These are phyloP conservation scores for Mastigamoeba balamuthi DNA, from an alignment of 78 protist species.

Conservation along the genomic window DNA sequence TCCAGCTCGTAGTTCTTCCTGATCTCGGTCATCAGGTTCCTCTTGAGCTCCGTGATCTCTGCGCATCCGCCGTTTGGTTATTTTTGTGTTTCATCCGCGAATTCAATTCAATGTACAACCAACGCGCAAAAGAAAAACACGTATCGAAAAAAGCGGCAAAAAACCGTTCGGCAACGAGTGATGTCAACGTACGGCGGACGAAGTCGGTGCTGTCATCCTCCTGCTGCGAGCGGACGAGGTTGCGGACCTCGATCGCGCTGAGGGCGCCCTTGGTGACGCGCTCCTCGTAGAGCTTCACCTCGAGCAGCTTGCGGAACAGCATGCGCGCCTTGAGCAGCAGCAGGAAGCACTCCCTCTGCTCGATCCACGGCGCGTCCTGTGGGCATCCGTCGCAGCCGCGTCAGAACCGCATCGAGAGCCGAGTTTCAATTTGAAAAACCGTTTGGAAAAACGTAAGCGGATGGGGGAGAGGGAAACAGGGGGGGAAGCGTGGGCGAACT, in stretches of 20 bases:
- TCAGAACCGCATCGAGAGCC: too few species aligned
- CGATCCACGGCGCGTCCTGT: slow-evolving; percentile 25
- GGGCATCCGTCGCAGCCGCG: too few species aligned
- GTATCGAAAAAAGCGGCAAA: neutral
- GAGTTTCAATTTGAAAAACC: too few species aligned
- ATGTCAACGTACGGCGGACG: neutral
- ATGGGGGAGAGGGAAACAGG: too few species aligned
- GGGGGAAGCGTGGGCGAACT: too few species aligned
- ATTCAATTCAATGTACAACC: neutral
- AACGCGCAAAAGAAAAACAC: neutral
- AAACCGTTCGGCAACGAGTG: neutral
- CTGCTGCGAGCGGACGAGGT: slow-evolving; percentile 21
- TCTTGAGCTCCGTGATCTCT: slow-evolving; percentile 45
- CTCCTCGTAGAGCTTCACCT: slow-evolving; percentile 51
- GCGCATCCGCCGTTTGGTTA: slow-evolving; percentile 36
- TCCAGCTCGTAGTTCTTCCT: slow-evolving; percentile 48
- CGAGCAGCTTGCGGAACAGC: slow-evolving; percentile 46
- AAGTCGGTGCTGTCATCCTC: slow-evolving; percentile 31
- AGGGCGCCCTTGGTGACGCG: slow-evolving; percentile 47
- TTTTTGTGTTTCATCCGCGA: slow-evolving; percentile 12
- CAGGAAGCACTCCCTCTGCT: slow-evolving; percentile 54
- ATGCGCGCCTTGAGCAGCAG: slow-evolving; percentile 55
- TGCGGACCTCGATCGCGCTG: slow-evolving; percentile 36
- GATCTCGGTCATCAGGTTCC: slow-evolving; percentile 56
- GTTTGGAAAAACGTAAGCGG: too few species aligned